phyloP scores from a whole-genome alignment of 768 basidiomycete genomes.

The Phylloporus sp. region DNA sequence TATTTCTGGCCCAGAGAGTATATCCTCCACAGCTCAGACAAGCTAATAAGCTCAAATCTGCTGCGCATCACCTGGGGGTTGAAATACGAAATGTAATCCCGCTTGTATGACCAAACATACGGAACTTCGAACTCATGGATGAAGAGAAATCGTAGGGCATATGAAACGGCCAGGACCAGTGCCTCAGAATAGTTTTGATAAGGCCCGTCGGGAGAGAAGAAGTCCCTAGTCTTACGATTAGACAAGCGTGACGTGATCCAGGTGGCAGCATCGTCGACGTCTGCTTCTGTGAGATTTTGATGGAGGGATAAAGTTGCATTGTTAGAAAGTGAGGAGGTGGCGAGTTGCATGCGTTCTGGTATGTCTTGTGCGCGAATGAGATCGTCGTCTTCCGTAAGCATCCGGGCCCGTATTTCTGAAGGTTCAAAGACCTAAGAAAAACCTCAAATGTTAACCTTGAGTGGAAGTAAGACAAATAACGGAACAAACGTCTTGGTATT shows the following conservation, averaged over 20 bases:
- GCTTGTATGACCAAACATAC: slow-evolving; percentile 90
- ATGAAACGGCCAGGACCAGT: slow-evolving; percentile 75
- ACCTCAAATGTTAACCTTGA: slow-evolving; percentile 4
- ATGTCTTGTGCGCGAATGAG: slow-evolving; percentile 85
- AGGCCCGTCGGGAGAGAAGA: slow-evolving; percentile 62
- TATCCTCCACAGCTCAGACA: slow-evolving; percentile 89
- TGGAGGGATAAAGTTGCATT: slow-evolving; percentile 59
- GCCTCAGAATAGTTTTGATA: slow-evolving; percentile 58
- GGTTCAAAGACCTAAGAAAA: slow-evolving; percentile 92
- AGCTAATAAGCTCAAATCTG: slow-evolving; percentile 67
- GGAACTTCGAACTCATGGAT: slow-evolving; percentile 90
- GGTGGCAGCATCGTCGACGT: slow-evolving; percentile 75
- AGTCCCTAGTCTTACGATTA: slow-evolving; percentile 64
- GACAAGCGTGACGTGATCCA: slow-evolving; percentile 87
- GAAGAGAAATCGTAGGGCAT: slow-evolving; percentile 78
- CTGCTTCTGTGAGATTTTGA: slow-evolving; percentile 62
- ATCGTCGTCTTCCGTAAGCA: slow-evolving; percentile 92
- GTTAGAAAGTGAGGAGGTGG: slow-evolving; percentile 75
- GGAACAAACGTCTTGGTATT: slow-evolving; percentile 71
- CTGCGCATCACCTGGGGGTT: slow-evolving; percentile 60
- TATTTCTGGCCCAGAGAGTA: slow-evolving; percentile 87
- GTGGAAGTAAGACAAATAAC: slow-evolving; percentile 3
- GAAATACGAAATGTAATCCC: slow-evolving; percentile 85
- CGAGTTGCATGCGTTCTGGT: slow-evolving; percentile 94
- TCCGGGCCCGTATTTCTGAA: slow-evolving; percentile 84